Percentiles rank a stretch among this genome's conserved stretches.
Evolutionary conservation across 352 stramenopile species (phyloP).

Genomic region (Achlya hypogyna): DNA sequence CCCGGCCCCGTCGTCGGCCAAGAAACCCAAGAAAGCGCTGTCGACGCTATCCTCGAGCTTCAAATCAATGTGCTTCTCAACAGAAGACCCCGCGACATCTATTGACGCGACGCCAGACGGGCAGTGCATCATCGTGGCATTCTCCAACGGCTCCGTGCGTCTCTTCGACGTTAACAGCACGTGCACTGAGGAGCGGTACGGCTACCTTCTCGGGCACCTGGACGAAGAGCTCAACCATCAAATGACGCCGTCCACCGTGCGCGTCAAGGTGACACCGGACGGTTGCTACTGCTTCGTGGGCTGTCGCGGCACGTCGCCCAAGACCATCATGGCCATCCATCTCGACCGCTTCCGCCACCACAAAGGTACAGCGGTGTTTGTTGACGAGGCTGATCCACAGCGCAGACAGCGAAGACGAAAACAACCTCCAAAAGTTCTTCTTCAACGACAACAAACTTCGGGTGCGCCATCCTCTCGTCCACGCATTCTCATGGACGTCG

Average conservation of each 20-base stretch:
- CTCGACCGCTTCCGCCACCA: slow-evolving; percentile 70
- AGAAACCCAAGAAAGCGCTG: slow-evolving; percentile 12
- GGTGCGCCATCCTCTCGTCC: slow-evolving; percentile 27
- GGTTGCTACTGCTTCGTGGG: slow-evolving; percentile 77
- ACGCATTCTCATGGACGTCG: not conserved
- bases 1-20: not conserved
- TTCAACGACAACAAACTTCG: slow-evolving; percentile 42
- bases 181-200: slow-evolving; percentile 64
- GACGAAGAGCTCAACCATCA: slow-evolving; percentile 61
- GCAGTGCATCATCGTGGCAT: slow-evolving; percentile 74
- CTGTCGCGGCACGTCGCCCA: slow-evolving; percentile 46
- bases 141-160: slow-evolving; percentile 64
- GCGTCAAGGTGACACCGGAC: slow-evolving; percentile 69
- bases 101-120: slow-evolving; percentile 68
- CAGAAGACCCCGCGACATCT: slow-evolving; percentile 56
- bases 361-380: slow-evolving; percentile 38
- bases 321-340: slow-evolving; percentile 71
- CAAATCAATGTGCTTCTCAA: slow-evolving; percentile 60
- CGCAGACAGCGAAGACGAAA: slow-evolving; percentile 62
- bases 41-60: slow-evolving; percentile 17
- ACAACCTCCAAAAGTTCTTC: slow-evolving; percentile 76
- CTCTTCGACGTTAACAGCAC: slow-evolving; percentile 82
- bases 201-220: slow-evolving; percentile 68
- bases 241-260: slow-evolving; percentile 39
- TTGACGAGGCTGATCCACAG: not conserved